phyloP scores from a whole-genome alignment of 2,329 filamentous ascomycete species.

The Rasamsonia emersonii region DNA sequence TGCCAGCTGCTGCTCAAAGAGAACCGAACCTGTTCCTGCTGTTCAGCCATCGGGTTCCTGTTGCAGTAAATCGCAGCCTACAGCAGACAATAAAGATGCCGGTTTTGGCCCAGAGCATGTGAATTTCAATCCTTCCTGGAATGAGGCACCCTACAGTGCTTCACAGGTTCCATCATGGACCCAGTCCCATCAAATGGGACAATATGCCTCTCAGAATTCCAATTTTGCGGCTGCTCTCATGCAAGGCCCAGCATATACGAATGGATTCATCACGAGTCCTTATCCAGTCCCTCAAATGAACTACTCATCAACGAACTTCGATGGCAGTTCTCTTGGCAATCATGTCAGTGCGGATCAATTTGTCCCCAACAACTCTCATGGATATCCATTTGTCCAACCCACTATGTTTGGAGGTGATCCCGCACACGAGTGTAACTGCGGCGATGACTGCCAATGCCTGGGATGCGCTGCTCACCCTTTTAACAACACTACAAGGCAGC shows the following conservation, averaged over 20 bases:
- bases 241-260: conserved; percentile 13
- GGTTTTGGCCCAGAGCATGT: background rate
- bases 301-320: background rate
- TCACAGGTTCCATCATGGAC: conserved; percentile 1
- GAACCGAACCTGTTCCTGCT: conserved; percentile 8
- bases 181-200: background rate
- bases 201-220: conserved; percentile 14
- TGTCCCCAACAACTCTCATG: conserved; percentile 8
- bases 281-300: conserved; percentile 2
- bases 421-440: conserved; percentile 34
- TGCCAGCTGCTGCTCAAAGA: conserved; percentile 18
- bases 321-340: background rate
- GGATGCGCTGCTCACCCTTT: conserved; percentile 40
- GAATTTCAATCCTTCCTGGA: background rate
- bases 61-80: conserved; percentile 15
- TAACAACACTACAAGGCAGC: conserved; percentile 37
- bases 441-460: conserved; percentile 38
- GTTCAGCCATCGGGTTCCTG: conserved; percentile 18
- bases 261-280: conserved; percentile 8
- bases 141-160: background rate
- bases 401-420: conserved; percentile 12
- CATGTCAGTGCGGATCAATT: conserved; percentile 4
- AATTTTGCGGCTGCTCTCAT: conserved; percentile 9
- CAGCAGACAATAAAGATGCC: background rate
- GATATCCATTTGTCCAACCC: conserved; percentile 7